A percentile compares a stretch with the other conserved stretches of the same genome.
Evolutionary conservation across 1,139 yeast genomes (phyloP).

Genomic region (Williopsis jadinii): DNA sequence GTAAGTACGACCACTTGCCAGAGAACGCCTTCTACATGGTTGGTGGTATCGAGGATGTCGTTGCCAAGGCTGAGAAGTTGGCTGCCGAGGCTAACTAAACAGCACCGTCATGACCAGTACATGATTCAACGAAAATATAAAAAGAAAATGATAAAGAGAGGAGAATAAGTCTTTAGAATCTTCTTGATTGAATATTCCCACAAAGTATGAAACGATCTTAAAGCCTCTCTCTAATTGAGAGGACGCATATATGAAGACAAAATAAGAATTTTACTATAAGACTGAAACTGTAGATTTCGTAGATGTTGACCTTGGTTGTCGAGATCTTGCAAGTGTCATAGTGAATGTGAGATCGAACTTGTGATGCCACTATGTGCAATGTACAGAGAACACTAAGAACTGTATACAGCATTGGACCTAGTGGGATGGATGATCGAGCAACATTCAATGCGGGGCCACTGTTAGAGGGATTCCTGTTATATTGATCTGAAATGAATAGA

Average conservation of each 20-base stretch:
- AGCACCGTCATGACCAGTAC: not conserved
- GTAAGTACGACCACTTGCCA: constrained; percentile 98
- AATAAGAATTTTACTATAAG: not conserved
- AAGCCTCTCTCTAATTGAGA: not conserved
- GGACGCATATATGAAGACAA: not conserved
- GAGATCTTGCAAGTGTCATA: too few species aligned
- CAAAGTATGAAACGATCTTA: constrained; percentile 2
- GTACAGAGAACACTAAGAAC: too few species aligned
- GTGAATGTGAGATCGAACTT: too few species aligned
- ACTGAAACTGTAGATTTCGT: too few species aligned
- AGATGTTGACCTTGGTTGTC: too few species aligned
- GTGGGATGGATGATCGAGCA: too few species aligned
- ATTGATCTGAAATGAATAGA: too few species aligned
- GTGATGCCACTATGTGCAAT: too few species aligned
- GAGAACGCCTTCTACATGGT: constrained; percentile 99
- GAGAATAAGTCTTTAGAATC: not conserved
- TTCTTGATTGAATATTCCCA: constrained; percentile 2
- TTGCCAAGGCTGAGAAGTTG: constrained; percentile 97
- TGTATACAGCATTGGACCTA: too few species aligned
- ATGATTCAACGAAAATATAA: not conserved
- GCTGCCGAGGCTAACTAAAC: constrained; percentile 84
- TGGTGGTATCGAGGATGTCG: constrained; percentile 98
- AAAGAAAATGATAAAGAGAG: too few species aligned
- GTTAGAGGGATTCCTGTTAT: too few species aligned
- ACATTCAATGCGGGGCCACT: too few species aligned